Evolutionary conservation across 2,329 filamentous ascomycete species (phyloP), one percentile per base, ranked within the genome.

Genomic region (Stachybotrys echinatus): DNA sequence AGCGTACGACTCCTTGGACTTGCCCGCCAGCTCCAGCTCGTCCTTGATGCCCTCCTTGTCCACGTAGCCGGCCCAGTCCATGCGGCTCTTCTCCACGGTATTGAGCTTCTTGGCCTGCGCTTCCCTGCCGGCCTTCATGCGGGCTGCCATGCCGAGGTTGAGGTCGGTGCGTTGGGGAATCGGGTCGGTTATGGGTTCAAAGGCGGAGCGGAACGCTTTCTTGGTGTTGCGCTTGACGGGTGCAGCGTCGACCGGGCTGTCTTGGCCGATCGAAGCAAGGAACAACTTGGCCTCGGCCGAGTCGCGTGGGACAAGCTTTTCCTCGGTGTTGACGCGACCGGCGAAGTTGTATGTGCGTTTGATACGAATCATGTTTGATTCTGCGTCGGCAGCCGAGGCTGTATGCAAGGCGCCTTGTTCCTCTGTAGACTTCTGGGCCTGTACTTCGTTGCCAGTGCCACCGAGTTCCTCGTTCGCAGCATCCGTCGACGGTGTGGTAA

Each of bases 281-380:
- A 83, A 85, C 12, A 86, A 73, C 54, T 77, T 81, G 42, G 83
- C 84, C 62, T 87, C 84, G 48, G 83, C 83, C 0, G 83, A 87
- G 60, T 81, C 75, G 42, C 79, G 75, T 4, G 81, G 71, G 1
- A 90, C 83, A 12, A 84, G 69, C 63, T 88, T 89, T 62, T 88
- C 84, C 60, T 90, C 87, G 0, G 79, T 86, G 58, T 87, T 83
- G 12, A 85, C 75, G 59, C 86, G 81, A 23, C 87, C 87, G 34
- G 87, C 87, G 58, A 90, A 90, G 58, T 85, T 87, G 68, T 88
- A 89, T 14, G 81, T 85, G 23, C 85, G 82, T 58, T 84, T 87
- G 53, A 90, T 85, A 52, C 77, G 79, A 58, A 89, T 74, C 69
- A 74, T 75, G 5, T 69, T 64, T 2, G 68, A 55, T 5, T 63